phyloP scores from a whole-genome alignment of 305 asterid genomes.

The Stenogyne calaminthoides region DNA sequence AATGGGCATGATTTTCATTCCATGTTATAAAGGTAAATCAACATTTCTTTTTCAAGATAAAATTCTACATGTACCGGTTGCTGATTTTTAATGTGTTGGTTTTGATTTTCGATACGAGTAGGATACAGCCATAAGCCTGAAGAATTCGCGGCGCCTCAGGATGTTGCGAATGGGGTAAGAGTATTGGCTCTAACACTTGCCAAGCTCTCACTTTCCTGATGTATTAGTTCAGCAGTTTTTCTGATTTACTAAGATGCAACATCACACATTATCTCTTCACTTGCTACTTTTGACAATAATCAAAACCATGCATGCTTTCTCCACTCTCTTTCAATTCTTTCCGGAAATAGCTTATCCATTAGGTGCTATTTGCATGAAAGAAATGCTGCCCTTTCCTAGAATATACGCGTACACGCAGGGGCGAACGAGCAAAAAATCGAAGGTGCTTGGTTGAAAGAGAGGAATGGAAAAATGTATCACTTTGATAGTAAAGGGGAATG shows the following conservation, averaged over 20 bases:
- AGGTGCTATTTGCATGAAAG: background rate
- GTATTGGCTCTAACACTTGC: conserved; percentile 79
- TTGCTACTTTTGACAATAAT: background rate
- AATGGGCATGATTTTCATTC: conserved; percentile 96
- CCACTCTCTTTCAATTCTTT: background rate
- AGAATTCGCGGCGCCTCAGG: conserved; percentile 59
- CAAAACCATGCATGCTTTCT: background rate
- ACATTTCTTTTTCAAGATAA: background rate
- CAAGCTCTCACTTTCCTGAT: conserved; percentile 54
- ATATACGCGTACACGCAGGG: too few species aligned
- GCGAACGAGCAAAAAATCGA: too few species aligned
- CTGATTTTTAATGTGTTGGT: background rate
- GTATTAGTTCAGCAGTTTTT: background rate
- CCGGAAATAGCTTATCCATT: background rate
- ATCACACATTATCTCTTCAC: background rate
- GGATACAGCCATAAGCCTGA: conserved; percentile 98
- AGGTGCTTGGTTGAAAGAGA: too few species aligned
- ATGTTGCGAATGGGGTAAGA: conserved; percentile 70
- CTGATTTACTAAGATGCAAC: background rate
- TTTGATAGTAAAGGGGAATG: too few species aligned
- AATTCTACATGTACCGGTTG: background rate
- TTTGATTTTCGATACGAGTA: conserved; percentile 33
- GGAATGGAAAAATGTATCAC: too few species aligned
- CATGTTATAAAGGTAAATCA: conserved; percentile 81
- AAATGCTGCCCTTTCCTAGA: too few species aligned